Conservation (phyloP, 2,329 filamentous ascomycete species). For the Alternaria metachromatica region DNA sequence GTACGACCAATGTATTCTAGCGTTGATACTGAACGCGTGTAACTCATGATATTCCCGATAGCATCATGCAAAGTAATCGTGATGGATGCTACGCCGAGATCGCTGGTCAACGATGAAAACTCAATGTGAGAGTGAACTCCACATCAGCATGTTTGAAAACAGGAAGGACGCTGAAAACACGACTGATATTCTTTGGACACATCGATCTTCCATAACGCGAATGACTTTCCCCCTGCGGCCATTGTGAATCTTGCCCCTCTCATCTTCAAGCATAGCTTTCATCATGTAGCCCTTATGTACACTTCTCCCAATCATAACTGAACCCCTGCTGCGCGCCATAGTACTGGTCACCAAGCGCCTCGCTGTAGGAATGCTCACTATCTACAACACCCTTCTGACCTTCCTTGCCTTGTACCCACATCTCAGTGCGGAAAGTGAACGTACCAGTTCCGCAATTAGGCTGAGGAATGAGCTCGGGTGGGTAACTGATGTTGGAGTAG, state of each 20-base stretch:
- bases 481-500: conserved; percentile 6
- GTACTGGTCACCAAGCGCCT: conserved; percentile 11
- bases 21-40: background rate
- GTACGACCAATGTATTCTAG: background rate
- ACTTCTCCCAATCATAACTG: conserved; percentile 29
- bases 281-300: background rate
- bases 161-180: background rate
- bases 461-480: conserved; percentile 11
- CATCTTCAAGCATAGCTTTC: background rate
- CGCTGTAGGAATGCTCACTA: conserved; percentile 12
- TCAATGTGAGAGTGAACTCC: background rate
- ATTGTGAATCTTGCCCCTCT: background rate
- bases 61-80: conserved; percentile 4
- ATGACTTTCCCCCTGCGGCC: background rate
- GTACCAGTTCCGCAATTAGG: conserved; percentile 15
- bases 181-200: background rate
- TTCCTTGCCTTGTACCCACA: conserved; percentile 15
- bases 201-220: background rate
- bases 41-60: background rate
- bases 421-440: conserved; percentile 22
- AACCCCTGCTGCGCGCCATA: conserved; percentile 25
- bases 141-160: background rate
- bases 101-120: background rate
- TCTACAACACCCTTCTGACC: conserved; percentile 14
- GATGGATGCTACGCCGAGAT: background rate